These are phyloP conservation scores for Pythium brachiatum DNA, from an alignment of 352 stramenopile genomes.

Conservation along the genomic window DNA sequence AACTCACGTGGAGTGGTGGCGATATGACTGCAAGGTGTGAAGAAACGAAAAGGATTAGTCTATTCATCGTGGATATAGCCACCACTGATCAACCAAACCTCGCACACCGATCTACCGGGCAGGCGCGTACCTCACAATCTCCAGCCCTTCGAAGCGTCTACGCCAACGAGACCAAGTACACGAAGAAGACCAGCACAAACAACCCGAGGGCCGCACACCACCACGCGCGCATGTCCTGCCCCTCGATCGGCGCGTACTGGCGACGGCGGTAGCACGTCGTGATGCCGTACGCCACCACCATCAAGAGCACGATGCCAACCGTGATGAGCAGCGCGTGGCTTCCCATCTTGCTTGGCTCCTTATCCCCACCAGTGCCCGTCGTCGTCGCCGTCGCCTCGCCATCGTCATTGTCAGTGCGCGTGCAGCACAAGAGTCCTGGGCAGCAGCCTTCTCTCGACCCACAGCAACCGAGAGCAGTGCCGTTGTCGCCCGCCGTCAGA, in stretches of 20 bases:
- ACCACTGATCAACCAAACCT: neutral
- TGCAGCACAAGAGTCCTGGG: slow-evolving; percentile 32
- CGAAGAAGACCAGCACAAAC: slow-evolving; percentile 62
- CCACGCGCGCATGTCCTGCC: slow-evolving; percentile 55
- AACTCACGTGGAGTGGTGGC: too few species aligned
- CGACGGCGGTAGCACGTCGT: slow-evolving; percentile 63
- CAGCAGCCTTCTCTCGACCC: slow-evolving; percentile 28
- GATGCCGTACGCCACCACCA: slow-evolving; percentile 39
- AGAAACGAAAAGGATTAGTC: neutral
- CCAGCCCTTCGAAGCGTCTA: slow-evolving; percentile 21
- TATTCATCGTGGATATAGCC: neutral
- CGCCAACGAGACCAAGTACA: slow-evolving; percentile 59
- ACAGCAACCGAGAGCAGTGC: slow-evolving; percentile 32
- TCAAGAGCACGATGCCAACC: slow-evolving; percentile 35
- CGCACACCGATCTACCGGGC: too few species aligned
- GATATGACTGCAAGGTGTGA: too few species aligned
- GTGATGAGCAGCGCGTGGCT: slow-evolving; percentile 43
- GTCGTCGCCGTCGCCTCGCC: slow-evolving; percentile 26
- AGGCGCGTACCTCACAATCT: neutral
- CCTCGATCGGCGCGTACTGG: slow-evolving; percentile 60
- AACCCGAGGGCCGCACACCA: slow-evolving; percentile 62
- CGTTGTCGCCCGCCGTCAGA: slow-evolving; percentile 9
- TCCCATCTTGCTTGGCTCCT: slow-evolving; percentile 11
- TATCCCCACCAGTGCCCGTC: slow-evolving; percentile 13
- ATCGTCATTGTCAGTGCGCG: slow-evolving; percentile 18